A percentile compares a stretch with the other conserved stretches of the same genome.
phyloP scores from a whole-genome alignment of 441 rosid genomes.

The Adansonia rubrostipa region DNA sequence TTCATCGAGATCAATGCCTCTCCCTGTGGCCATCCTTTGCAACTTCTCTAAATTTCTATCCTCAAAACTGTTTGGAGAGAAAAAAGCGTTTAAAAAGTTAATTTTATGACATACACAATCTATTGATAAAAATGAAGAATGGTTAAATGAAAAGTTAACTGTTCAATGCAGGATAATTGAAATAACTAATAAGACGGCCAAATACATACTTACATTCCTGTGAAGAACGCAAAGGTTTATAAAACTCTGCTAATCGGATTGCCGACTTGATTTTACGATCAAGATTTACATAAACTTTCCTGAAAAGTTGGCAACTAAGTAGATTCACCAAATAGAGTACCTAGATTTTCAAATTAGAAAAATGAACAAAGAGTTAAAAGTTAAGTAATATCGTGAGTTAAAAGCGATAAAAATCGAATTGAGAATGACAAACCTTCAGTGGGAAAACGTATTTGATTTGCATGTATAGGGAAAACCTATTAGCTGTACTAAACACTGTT shows the following conservation, averaged over 20 bases:
- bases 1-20: too few relatives aligned
- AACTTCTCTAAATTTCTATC: background rate
- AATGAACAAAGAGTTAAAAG: background rate
- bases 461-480: slow-evolving; percentile 28
- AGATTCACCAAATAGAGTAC: background rate
- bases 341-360: background rate
- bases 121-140: too few relatives aligned
- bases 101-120: background rate
- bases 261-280: background rate
- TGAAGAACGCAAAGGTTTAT: background rate
- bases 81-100: background rate
- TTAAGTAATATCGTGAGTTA: too few relatives aligned
- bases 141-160: too few relatives aligned
- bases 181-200: background rate
- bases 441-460: background rate
- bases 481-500: slow-evolving; percentile 32
- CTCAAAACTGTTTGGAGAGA: background rate
- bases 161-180: background rate
- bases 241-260: background rate
- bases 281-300: background rate
- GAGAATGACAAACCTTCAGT: background rate
- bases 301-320: background rate
- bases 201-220: background rate
- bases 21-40: too few relatives aligned
- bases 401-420: background rate